These are phyloP conservation scores for Apiospora pterosperma DNA, from an alignment of 2,329 filamentous ascomycete species.

Conservation along the genomic window DNA sequence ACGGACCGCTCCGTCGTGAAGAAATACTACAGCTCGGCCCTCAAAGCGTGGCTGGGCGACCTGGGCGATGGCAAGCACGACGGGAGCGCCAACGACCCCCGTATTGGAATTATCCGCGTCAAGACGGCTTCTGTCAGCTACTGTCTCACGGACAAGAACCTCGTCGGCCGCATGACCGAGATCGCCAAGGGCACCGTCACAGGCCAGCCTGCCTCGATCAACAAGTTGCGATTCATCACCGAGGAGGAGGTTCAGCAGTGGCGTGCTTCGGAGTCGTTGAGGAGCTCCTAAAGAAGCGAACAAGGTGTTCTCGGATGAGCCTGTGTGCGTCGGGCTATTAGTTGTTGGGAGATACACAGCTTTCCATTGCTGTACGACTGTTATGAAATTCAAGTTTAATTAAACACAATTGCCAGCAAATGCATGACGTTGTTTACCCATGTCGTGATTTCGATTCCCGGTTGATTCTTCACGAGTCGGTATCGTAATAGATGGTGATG, in stretches of 20 bases:
- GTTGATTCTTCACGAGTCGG: too few species aligned
- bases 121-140: constrained; percentile 72
- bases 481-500: too few species aligned
- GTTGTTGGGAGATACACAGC: background rate
- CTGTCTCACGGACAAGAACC: constrained; percentile 58
- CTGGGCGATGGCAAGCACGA: constrained; percentile 81
- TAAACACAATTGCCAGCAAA: too few species aligned
- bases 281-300: background rate
- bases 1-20: constrained; percentile 66
- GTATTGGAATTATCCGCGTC: constrained; percentile 78
- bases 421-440: too few species aligned
- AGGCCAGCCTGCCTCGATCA: constrained; percentile 68
- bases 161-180: constrained; percentile 63
- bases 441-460: too few species aligned
- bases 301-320: too few species aligned
- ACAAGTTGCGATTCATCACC: constrained; percentile 71
- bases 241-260: constrained; percentile 64
- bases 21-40: constrained; percentile 69
- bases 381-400: background rate
- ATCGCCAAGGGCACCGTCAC: constrained; percentile 73
- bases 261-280: constrained; percentile 15
- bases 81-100: constrained; percentile 75
- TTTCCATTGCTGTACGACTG: background rate
- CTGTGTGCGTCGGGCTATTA: too few species aligned
- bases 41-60: constrained; percentile 87